Evolutionary conservation across 306 rosid species (phyloP), one percentile per base, ranked within the genome.

Genomic region (Leucaena leucocephala): DNA sequence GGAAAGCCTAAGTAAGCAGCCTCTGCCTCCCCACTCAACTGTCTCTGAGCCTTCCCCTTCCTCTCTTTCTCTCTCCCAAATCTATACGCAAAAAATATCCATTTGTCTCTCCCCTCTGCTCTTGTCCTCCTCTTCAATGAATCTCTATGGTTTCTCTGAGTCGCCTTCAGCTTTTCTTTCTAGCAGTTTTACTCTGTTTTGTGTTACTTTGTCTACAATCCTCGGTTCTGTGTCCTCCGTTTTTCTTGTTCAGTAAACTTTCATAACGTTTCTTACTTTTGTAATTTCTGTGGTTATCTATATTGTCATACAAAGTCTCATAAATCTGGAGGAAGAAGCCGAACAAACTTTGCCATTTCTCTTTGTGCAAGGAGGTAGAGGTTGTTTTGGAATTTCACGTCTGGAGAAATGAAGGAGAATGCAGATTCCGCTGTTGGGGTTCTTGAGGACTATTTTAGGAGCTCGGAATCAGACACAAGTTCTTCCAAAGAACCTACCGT

Each of bases 391-490:
- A 40, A 27, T 62, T 71, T 55, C 14, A 38, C 27, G 3, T 55
- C 2, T 6, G 15, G 36, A 61, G 74, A 33, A 52, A 93, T 93
- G 98, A 81, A 85, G 86, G 90, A 83, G 72, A 72, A 76, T 71
- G 92, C 72, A 61, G 91, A 84, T 81, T 83, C 95, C 42, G 95
- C 97, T 46, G 85, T 80, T 59, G 92, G 93, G 69, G 86, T 93
- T 88, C 92, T 93, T 17, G 92, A 91, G 85, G 95, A 88, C 80
- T 86, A 87, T 45, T 86, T 91, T 69, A 83, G 72, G 78, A 90
- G 95, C 83, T 87, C 95, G 5, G 95, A 87, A 35, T 87, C 92
- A 9, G 95, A 91, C 80, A 73, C 88, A 22, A 82, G 89, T 74
- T 86, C 86, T 55, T 87, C 90, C 10, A 89, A 81, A 80, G 91